These are phyloP conservation scores for Fonsecaea multimorphosa DNA, from an alignment of 2,329 filamentous ascomycete species.

Conservation along the genomic window DNA sequence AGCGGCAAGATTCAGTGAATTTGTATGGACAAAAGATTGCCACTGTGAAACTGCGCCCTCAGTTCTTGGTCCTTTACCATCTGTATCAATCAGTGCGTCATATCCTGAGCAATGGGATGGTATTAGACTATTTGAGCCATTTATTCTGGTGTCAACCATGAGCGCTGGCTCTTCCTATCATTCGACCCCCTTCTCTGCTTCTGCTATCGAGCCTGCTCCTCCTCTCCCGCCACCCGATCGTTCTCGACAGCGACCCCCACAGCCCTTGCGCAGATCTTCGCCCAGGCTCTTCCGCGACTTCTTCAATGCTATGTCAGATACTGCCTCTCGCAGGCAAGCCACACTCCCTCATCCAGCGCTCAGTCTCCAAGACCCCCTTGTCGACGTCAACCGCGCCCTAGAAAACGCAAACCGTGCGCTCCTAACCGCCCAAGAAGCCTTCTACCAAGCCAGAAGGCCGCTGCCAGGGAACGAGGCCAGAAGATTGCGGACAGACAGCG, in stretches of 20 bases:
- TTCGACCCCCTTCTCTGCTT: background rate
- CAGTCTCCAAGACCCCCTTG: conserved; percentile 27
- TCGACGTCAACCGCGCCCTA: conserved; percentile 33
- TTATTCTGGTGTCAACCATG: conserved; percentile 9
- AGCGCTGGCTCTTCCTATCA: conserved; percentile 13
- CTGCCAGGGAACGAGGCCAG: conserved; percentile 10
- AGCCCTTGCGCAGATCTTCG: conserved; percentile 22
- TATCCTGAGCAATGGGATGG: background rate
- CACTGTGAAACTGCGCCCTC: background rate
- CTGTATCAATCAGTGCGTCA: background rate
- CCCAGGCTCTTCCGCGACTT: conserved; percentile 37
- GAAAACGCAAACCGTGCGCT: conserved; percentile 36
- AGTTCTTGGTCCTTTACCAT: background rate
- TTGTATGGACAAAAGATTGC: background rate
- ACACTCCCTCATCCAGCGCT: conserved; percentile 28
- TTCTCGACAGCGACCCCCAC: conserved; percentile 20
- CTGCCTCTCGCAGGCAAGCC: conserved; percentile 27
- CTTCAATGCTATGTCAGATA: conserved; percentile 30
- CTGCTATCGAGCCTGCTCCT: background rate
- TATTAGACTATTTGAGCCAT: background rate
- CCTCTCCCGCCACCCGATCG: conserved; percentile 11
- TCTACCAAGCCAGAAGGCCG: conserved; percentile 26
- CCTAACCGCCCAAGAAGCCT: conserved; percentile 37
- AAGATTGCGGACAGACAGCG: conserved; percentile 12
- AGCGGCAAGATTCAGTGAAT: background rate